phyloP scores from a whole-genome alignment of 2,329 filamentous ascomycete genomes.

The Beauveria rudraprayagi region DNA sequence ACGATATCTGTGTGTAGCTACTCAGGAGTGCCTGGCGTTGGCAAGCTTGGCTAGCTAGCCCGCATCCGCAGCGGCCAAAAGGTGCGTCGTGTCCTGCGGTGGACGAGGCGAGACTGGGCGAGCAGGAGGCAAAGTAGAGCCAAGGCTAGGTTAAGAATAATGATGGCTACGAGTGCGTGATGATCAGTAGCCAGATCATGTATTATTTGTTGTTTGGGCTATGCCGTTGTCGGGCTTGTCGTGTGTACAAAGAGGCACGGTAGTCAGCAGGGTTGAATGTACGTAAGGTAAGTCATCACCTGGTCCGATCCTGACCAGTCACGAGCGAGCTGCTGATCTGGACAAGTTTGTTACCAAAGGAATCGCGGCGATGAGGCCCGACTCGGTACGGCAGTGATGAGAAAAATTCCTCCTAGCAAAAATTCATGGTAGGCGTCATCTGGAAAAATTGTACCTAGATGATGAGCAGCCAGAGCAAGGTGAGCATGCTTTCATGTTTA shows the following conservation, averaged over 20 bases:
- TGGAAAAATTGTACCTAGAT: neutral
- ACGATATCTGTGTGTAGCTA: neutral
- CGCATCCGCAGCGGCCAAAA: neutral
- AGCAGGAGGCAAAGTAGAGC: neutral
- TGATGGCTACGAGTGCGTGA: neutral
- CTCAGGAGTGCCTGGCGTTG: neutral
- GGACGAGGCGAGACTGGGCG: neutral
- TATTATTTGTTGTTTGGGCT: neutral
- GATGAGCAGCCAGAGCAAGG: neutral
- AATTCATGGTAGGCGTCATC: neutral
- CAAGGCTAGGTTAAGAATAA: neutral
- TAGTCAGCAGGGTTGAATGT: neutral
- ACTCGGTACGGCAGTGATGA: too few relatives aligned
- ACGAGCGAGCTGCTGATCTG: constrained; percentile 1
- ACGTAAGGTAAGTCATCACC: neutral
- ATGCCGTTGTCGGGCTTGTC: neutral
- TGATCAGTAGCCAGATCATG: neutral
- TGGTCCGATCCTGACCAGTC: neutral
- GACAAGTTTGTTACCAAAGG: neutral
- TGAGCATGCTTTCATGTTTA: neutral
- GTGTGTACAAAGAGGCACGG: neutral
- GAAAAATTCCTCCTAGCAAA: neutral
- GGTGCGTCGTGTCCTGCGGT: neutral
- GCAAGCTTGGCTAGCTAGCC: neutral
- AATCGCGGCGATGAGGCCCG: neutral